phyloP scores from a whole-genome alignment of 768 basidiomycete genomes.

The Mycena chlorophos region DNA sequence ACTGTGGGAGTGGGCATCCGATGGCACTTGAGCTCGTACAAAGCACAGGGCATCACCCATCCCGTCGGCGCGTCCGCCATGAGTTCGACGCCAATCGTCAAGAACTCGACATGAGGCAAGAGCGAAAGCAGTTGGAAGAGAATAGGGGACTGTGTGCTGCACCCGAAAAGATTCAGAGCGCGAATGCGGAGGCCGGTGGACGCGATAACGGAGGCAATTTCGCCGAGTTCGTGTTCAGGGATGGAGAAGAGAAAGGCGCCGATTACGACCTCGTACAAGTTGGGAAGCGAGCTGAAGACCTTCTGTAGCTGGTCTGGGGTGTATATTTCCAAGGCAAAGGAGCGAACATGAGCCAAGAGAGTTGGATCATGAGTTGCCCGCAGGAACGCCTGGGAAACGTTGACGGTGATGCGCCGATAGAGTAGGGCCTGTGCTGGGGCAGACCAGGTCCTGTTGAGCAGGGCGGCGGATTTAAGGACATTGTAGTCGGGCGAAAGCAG shows the following conservation, averaged over 20 bases:
- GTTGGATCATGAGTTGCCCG: background rate
- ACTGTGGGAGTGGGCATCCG: constrained; percentile 31
- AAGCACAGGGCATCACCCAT: constrained; percentile 20
- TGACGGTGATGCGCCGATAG: constrained; percentile 9
- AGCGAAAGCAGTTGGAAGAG: constrained; percentile 42
- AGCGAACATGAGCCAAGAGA: constrained; percentile 11
- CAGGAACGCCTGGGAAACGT: constrained; percentile 6
- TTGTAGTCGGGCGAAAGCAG: constrained; percentile 18
- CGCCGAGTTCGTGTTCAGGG: background rate
- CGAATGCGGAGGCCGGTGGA: constrained; percentile 7
- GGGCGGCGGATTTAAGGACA: constrained; percentile 12
- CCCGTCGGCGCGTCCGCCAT: constrained; percentile 28
- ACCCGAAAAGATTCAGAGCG: constrained; percentile 26
- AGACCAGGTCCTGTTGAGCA: constrained; percentile 22
- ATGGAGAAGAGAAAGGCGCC: constrained; percentile 14
- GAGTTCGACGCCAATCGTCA: constrained; percentile 40
- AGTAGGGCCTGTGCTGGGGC: constrained; percentile 20
- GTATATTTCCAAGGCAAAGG: constrained; percentile 2
- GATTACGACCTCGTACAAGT: constrained; percentile 15
- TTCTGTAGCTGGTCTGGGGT: background rate
- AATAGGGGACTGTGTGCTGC: constrained; percentile 44
- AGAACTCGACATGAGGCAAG: constrained; percentile 38
- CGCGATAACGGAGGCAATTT: background rate
- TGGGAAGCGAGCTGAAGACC: background rate
- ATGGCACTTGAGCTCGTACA: constrained; percentile 44